Conservation (phyloP, 768 basidiomycete species). For the Floccularia luteovirens region DNA sequence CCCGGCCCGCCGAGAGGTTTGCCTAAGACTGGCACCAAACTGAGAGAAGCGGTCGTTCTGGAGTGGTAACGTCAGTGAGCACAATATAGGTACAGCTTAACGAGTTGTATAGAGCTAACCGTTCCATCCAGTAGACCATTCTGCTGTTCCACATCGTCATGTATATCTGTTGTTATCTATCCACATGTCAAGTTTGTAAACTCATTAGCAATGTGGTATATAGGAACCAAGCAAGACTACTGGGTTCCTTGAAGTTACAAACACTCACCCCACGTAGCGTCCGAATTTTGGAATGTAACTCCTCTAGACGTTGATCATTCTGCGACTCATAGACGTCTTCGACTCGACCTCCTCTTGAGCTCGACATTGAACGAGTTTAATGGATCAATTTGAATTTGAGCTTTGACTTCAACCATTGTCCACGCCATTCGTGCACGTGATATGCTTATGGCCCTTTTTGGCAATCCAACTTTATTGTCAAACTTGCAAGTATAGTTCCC, state of each 20-base stretch:
- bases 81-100: slow-evolving; percentile 1
- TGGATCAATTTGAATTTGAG: no score
- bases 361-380: slow-evolving; percentile 34
- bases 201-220: no score
- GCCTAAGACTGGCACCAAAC: slow-evolving; percentile 53
- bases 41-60: slow-evolving; percentile 63
- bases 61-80: neutral
- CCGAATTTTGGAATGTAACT: slow-evolving; percentile 78
- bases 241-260: no score
- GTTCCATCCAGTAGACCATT: slow-evolving; percentile 73
- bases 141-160: slow-evolving; percentile 79
- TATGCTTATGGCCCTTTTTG: no score
- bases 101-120: slow-evolving; percentile 28
- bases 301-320: slow-evolving; percentile 80
- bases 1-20: slow-evolving; percentile 62
- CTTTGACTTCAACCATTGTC: no score
- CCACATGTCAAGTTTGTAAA: neutral
- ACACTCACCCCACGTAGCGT: slow-evolving; percentile 67
- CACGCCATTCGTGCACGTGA: no score
- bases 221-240: no score
- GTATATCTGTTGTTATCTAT: slow-evolving; percentile 83
- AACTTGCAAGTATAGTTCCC: no score
- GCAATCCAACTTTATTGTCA: no score
- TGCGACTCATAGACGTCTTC: slow-evolving; percentile 80
- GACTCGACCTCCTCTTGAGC: slow-evolving; percentile 32